Evolutionary conservation across 2,329 filamentous ascomycete genomes (phyloP), one percentile per base, ranked within the genome.

Genomic region (Paramyrothecium sp.): DNA sequence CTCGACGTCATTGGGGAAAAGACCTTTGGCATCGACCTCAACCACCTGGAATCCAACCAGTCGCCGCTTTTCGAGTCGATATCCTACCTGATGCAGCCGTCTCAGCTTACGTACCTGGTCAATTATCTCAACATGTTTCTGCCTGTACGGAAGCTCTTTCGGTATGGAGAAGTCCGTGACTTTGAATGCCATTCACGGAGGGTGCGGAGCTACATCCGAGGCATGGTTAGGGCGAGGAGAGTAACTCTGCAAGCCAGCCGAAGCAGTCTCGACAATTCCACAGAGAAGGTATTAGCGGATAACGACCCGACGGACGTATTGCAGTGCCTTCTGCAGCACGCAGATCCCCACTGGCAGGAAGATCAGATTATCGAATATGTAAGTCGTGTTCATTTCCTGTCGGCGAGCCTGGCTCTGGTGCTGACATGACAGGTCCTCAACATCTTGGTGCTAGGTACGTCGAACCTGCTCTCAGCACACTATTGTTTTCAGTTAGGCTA

Each of bases 401-500:
- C 55, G 68, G 75, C 49, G 20, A 12, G 19, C 63, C 73, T 71
- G 20, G 70, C 41, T 67, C 78, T 62, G n/a, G n/a, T n/a, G n/a
- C n/a, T n/a, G n/a, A n/a, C n/a, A n/a, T n/a, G n/a, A n/a, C n/a
- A n/a, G n/a, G 59, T 77, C 22, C 69, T 80, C 64, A 79, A 78
- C 8, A 74, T 79, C 59, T 64, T 79, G 34, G 70, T 75, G 1
- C 73, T 78, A 16, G 78, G 76, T 41, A 55, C 54, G n/a, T n/a
- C n/a, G n/a, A n/a, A n/a, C n/a, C n/a, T n/a, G n/a, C n/a, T n/a
- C n/a, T n/a, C n/a, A n/a, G n/a, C n/a, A n/a, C n/a, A n/a, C n/a
- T n/a, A n/a, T n/a, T n/a, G n/a, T n/a, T n/a, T n/a, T n/a, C n/a
- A n/a, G n/a, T n/a, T n/a, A n/a, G n/a, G n/a, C n/a, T n/a, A n/a